Evolutionary conservation across 305 asterid genomes (phyloP).

Genomic region (Rubia occidens): DNA sequence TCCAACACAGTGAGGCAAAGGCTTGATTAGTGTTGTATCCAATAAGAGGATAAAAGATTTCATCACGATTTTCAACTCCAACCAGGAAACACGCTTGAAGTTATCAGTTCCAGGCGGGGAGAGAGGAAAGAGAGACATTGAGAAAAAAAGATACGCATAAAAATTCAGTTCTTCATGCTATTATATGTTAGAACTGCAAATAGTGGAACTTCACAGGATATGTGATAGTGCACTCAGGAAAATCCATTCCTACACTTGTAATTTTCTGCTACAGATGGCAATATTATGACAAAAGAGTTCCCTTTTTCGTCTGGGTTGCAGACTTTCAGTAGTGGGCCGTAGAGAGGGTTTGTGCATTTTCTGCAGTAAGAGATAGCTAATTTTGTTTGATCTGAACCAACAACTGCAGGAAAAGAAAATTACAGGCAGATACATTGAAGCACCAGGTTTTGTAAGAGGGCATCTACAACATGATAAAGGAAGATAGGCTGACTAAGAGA

Average conservation of each 20-base stretch:
- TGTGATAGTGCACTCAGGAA: background rate
- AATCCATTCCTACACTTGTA: background rate
- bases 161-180: background rate
- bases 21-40: background rate
- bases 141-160: too few species aligned
- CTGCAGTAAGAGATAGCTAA: slow-evolving; percentile 1
- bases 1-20: background rate
- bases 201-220: background rate
- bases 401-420: background rate
- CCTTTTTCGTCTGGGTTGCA: background rate
- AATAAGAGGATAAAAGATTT: background rate
- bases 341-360: background rate
- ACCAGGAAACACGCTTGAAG: background rate
- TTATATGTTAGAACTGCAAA: background rate
- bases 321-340: background rate
- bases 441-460: background rate
- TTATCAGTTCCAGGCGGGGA: background rate
- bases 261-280: background rate
- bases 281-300: background rate
- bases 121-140: too few species aligned
- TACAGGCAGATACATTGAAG: background rate
- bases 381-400: background rate
- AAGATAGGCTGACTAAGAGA: background rate
- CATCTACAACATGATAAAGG: background rate
- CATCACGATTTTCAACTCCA: background rate